Conservation (phyloP, 108 stramenopile genomes). For the Chaetoceros tenuissimus region DNA sequence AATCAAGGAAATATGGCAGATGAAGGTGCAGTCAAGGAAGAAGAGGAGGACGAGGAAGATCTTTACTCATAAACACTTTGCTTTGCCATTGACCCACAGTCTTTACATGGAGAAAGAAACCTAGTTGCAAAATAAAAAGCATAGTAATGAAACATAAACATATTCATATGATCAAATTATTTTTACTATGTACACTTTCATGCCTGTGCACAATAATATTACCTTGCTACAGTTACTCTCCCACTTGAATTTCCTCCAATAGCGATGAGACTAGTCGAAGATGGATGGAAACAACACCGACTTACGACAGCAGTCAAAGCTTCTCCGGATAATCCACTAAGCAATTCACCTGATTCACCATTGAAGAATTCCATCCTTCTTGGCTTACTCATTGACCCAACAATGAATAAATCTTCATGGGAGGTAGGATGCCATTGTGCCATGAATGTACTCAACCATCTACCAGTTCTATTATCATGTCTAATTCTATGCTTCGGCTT, state of each 20-base stretch:
- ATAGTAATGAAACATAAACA: neutral
- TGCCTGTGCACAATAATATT: constrained; percentile 2
- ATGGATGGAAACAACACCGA: constrained; percentile 79
- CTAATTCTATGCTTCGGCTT: constrained; percentile 38
- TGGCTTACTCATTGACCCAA: constrained; percentile 71
- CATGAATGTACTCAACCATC: constrained; percentile 76
- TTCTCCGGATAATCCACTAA: constrained; percentile 53
- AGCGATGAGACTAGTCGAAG: constrained; percentile 37
- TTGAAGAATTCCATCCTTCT: constrained; percentile 61
- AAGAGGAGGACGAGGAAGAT: constrained; percentile 89
- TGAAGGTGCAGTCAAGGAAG: constrained; percentile 45
- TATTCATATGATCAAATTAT: neutral
- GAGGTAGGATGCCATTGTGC: constrained; percentile 60
- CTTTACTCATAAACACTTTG: constrained; percentile 70
- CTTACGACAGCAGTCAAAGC: constrained; percentile 65
- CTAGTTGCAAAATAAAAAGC: too few relatives aligned
- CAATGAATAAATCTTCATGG: constrained; percentile 51
- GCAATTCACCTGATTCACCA: constrained; percentile 21
- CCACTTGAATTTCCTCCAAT: constrained; percentile 78
- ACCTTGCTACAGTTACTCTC: constrained; percentile 56
- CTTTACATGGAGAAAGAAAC: too few relatives aligned
- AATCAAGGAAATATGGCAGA: constrained; percentile 35
- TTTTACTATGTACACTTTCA: neutral
- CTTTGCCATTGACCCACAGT: neutral
- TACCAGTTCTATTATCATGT: constrained; percentile 78